Percentiles rank a stretch among this genome's conserved stretches.
These are phyloP conservation scores for Pseudopithomyces chartarum DNA, from an alignment of 2,329 filamentous ascomycete genomes.

Conservation along the genomic window DNA sequence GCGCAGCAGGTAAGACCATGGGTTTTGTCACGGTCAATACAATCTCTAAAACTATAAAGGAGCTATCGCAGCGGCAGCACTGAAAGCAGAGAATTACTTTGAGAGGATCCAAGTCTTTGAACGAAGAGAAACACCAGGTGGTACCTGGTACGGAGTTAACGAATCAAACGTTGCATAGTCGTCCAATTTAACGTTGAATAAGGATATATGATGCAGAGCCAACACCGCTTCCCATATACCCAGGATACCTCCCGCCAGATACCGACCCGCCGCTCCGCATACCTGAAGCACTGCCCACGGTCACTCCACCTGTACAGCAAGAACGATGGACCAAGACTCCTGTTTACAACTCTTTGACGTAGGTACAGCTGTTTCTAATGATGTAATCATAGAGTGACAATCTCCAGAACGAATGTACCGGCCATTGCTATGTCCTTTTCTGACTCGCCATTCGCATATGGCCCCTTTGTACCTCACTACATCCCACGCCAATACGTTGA, in stretches of 20 bases:
- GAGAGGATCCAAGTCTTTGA: constrained; percentile 43
- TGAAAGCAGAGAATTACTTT: constrained; percentile 41
- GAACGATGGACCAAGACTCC: constrained; percentile 56
- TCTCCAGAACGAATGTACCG: constrained; percentile 58
- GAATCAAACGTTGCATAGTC: too few relatives aligned
- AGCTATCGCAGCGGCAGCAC: constrained; percentile 40
- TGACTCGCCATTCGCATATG: constrained; percentile 59
- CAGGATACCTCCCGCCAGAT: constrained; percentile 52
- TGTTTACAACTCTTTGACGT: constrained; percentile 59
- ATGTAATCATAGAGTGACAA: not conserved
- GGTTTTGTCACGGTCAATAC: too few relatives aligned
- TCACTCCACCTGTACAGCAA: constrained; percentile 49
- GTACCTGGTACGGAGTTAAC: constrained; percentile 36
- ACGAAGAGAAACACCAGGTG: constrained; percentile 39
- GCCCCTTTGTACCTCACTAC: constrained; percentile 61
- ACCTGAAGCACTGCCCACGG: constrained; percentile 50
- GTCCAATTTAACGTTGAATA: not conserved
- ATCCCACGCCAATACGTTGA: constrained; percentile 56
- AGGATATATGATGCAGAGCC: constrained; percentile 60
- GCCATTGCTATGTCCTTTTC: constrained; percentile 63
- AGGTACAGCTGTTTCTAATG: constrained; percentile 21
- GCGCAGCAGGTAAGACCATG: constrained; percentile 28
- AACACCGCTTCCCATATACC: constrained; percentile 40
- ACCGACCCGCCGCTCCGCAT: constrained; percentile 54
- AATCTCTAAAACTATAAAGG: constrained; percentile 20